These are phyloP conservation scores for Martiniozyma asiatica DNA, from an alignment of 1,139 yeast species.

Conservation along the genomic window DNA sequence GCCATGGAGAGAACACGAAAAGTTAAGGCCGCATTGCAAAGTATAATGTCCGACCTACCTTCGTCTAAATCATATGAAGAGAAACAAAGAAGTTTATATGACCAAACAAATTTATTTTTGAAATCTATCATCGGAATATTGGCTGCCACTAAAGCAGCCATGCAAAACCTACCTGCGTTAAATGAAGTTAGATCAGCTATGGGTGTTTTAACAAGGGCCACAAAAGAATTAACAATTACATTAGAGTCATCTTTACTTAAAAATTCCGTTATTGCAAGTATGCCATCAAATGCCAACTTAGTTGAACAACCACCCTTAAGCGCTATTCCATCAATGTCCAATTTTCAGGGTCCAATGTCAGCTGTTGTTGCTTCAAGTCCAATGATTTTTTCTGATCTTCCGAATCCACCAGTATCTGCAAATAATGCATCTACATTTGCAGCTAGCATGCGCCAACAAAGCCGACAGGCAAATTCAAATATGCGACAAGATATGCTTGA, in stretches of 20 bases:
- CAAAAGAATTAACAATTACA: conserved; percentile 80
- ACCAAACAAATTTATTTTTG: conserved; percentile 70
- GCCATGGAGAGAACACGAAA: conserved; percentile 73
- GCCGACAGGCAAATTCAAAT: background rate
- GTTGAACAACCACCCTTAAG: conserved; percentile 22
- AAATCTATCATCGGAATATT: conserved; percentile 75
- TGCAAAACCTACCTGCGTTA: conserved; percentile 74
- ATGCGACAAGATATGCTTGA: conserved; percentile 4
- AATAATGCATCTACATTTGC: background rate
- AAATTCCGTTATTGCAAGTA: conserved; percentile 16
- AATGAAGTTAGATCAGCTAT: conserved; percentile 73
- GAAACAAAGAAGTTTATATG: conserved; percentile 67
- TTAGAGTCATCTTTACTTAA: conserved; percentile 53
- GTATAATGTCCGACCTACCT: conserved; percentile 23
- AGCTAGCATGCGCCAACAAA: background rate
- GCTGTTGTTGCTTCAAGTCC: conserved; percentile 4
- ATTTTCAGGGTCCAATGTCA: conserved; percentile 16
- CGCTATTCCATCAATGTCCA: conserved; percentile 23
- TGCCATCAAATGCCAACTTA: conserved; percentile 8
- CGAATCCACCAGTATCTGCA: conserved; percentile 1
- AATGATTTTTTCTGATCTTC: background rate
- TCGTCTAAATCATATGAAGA: conserved; percentile 35
- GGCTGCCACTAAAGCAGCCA: conserved; percentile 64
- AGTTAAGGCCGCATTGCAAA: conserved; percentile 44
- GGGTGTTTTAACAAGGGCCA: conserved; percentile 72